These are phyloP conservation scores for Nemania diffusa DNA, from an alignment of 2,329 filamentous ascomycete species.

Conservation along the genomic window DNA sequence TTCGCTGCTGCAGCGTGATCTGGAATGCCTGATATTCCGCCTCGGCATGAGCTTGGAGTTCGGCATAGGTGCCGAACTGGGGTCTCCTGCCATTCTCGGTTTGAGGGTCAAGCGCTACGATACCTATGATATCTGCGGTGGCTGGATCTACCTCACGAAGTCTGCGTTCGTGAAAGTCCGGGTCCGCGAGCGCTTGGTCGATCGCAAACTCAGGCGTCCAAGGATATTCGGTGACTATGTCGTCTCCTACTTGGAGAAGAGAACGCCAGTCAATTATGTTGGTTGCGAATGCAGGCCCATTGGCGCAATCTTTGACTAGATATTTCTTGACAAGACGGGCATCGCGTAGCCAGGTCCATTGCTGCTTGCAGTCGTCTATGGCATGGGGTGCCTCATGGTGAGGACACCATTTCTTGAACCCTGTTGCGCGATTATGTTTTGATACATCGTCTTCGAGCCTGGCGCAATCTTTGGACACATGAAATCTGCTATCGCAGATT, in stretches of 20 bases:
- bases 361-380: constrained; percentile 9
- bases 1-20: too few species aligned
- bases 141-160: not conserved
- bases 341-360: constrained; percentile 1
- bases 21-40: too few species aligned
- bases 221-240: not conserved
- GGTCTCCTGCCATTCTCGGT: too few species aligned
- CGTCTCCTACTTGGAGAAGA: not conserved
- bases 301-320: not conserved
- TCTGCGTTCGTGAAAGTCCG: not conserved
- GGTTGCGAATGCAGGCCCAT: constrained; percentile 6
- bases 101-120: too few species aligned
- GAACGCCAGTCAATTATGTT: constrained; percentile 16
- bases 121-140: too few species aligned
- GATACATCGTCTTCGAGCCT: not conserved
- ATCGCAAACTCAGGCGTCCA: constrained; percentile 9
- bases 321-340: not conserved
- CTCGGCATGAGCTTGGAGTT: too few species aligned
- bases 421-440: not conserved
- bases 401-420: constrained; percentile 14
- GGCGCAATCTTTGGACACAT: not conserved
- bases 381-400: not conserved
- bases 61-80: too few species aligned
- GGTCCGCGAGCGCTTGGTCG: not conserved
- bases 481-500: too few species aligned